Evolutionary conservation across 768 basidiomycete species (phyloP).

Genomic region (Kwoniella europaea): DNA sequence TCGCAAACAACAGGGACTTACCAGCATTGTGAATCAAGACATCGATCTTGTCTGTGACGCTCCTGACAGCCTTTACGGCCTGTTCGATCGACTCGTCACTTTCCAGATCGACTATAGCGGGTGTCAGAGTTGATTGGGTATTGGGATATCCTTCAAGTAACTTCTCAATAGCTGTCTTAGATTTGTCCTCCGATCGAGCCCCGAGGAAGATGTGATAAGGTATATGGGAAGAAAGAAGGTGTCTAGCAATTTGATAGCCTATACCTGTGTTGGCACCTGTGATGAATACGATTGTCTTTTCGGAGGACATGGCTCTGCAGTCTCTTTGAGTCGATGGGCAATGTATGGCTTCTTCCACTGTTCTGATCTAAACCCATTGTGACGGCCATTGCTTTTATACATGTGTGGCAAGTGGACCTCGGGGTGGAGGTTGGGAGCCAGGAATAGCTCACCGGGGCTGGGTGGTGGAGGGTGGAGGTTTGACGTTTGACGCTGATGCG

Average conservation of each 20-base stretch:
- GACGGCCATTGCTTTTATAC: not conserved
- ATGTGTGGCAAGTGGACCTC: constrained; percentile 4
- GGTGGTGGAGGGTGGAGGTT: not conserved
- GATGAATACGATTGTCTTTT: constrained; percentile 2
- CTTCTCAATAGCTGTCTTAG: not conserved
- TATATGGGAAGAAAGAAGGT: not conserved
- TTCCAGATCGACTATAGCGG: constrained; percentile 14
- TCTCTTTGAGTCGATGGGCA: not conserved
- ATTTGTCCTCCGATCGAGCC: constrained; percentile 1
- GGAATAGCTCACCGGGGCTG: not conserved
- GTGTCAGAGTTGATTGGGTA: not conserved
- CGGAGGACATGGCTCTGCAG: not conserved
- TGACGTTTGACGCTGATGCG: not conserved
- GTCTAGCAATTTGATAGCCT: constrained; percentile 10
- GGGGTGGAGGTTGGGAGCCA: constrained; percentile 5
- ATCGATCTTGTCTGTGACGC: constrained; percentile 1
- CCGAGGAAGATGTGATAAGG: constrained; percentile 7
- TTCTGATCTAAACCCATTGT: not conserved
- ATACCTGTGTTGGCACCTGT: constrained; percentile 23
- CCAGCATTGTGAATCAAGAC: constrained; percentile 16
- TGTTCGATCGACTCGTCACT: constrained; percentile 9
- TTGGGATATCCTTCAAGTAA: not conserved
- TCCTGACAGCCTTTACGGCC: not conserved
- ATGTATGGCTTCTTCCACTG: no score
- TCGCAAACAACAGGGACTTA: not conserved